Evolutionary conservation across 257 asterid genomes (phyloP), one percentile per base, ranked within the genome.

Genomic region (Ilex aquifolium): DNA sequence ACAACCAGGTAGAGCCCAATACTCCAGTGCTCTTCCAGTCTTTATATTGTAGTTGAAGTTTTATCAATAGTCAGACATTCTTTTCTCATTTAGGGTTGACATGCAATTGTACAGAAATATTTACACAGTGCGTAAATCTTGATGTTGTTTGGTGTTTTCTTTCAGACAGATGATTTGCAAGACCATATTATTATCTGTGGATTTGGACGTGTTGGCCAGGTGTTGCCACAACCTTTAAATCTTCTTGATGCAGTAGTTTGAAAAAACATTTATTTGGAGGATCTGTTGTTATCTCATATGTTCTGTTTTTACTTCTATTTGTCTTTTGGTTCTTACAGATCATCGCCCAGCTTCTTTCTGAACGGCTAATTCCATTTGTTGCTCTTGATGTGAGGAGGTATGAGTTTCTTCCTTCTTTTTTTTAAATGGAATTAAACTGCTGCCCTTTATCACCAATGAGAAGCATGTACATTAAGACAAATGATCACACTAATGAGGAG

Each of bases 171-270:
- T 73, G 99, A 93, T 84, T 83, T 93, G 83, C 99, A 90, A 81
- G 99, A 79, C 77, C 99, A 93, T 69, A 93, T 93, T 61, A 93
- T 93, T 68, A 78, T 93, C 42, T 93, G 99, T 68, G 99, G 99
- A 59, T 93, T 93, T 79, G 99, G 99, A 75, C 99, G 99, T 49
- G 99, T 90, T 71, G 97, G 99, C 76, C 99, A 93, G 99, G 99
- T 90, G 76, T 51, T 54, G 6, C 4, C 57, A 16, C 58, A 9
- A 57, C 62, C 49, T 63, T 31, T 60, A 14, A 49, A 61, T 48
- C 60, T 52, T 60, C 13, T 51, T 64, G 56, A 17, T 69, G 56
- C 17, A 53, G 30, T 64, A 44, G 3, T 32, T 68, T 56, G 27
- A 17, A 56, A 12, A 36, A 12, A 56, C 51, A 44, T 31, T 52